Percentiles rank a stretch among this genome's conserved stretches.
phyloP scores from a whole-genome alignment of 2,329 filamentous ascomycete species.

The Pyricularia sp. region DNA sequence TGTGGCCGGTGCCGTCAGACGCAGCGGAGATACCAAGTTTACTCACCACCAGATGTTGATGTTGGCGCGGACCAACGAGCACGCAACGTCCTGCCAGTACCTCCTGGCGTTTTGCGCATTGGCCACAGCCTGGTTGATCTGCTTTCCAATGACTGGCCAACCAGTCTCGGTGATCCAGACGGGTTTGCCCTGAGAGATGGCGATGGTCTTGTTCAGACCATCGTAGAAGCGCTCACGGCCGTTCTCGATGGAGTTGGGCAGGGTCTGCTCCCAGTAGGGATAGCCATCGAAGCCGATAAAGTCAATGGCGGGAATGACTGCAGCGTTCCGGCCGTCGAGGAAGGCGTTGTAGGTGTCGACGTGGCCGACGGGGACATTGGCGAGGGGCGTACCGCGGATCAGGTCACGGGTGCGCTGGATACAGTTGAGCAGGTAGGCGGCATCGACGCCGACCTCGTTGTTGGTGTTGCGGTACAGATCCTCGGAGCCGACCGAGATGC shows the following conservation, averaged over 20 bases:
- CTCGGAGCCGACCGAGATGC: slow-evolving; percentile 56
- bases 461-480: slow-evolving; percentile 53
- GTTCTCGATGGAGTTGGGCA: slow-evolving; percentile 45
- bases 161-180: slow-evolving; percentile 16
- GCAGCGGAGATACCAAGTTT: neutral
- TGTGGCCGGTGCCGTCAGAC: neutral
- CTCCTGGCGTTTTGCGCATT: slow-evolving; percentile 47
- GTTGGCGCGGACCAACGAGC: slow-evolving; percentile 18
- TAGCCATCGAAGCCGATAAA: slow-evolving; percentile 57
- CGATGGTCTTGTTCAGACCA: slow-evolving; percentile 32
- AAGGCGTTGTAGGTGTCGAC: slow-evolving; percentile 60
- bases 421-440: slow-evolving; percentile 51
- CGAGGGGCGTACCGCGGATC: slow-evolving; percentile 35
- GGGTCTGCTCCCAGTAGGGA: slow-evolving; percentile 52
- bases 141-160: slow-evolving; percentile 48
- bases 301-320: slow-evolving; percentile 52
- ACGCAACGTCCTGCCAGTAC: slow-evolving; percentile 54
- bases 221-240: slow-evolving; percentile 42
- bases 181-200: slow-evolving; percentile 22
- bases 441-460: slow-evolving; percentile 52
- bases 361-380: slow-evolving; percentile 47
- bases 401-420: slow-evolving; percentile 53
- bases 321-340: slow-evolving; percentile 47
- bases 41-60: slow-evolving; percentile 26
- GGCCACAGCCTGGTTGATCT: slow-evolving; percentile 43